Evolutionary conservation across 495 filamentous ascomycete species (phyloP).

Genomic region (Opeltia flavorubescens): DNA sequence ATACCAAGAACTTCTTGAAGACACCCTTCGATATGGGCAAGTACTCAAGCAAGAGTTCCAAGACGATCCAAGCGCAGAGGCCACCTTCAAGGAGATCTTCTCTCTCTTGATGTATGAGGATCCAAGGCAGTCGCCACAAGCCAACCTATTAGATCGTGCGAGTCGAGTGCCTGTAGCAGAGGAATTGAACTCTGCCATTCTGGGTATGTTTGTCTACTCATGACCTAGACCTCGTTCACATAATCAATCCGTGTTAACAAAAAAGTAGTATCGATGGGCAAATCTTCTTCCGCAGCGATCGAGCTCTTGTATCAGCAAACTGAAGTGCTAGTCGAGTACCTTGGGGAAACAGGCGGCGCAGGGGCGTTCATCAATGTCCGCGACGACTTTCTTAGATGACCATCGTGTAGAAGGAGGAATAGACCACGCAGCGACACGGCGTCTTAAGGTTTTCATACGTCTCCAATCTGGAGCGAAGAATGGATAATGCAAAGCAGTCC

Average conservation of each 20-base stretch:
- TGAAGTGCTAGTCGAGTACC: slow-evolving; percentile 65
- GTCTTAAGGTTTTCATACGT: no score
- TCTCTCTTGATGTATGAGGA: slow-evolving; percentile 78
- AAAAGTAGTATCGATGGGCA: slow-evolving; percentile 65
- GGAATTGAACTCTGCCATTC: slow-evolving; percentile 85
- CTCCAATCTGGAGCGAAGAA: no score
- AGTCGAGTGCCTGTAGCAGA: slow-evolving; percentile 76
- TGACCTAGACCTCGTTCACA: slow-evolving; percentile 2
- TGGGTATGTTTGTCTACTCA: slow-evolving; percentile 44
- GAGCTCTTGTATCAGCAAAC: slow-evolving; percentile 83
- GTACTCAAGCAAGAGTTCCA: slow-evolving; percentile 62
- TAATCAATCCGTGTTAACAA: slow-evolving; percentile 11
- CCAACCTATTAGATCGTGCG: slow-evolving; percentile 62
- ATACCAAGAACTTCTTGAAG: slow-evolving; percentile 44
- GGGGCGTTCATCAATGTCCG: slow-evolving; percentile 78
- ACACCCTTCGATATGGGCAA: slow-evolving; percentile 70
- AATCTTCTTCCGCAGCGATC: slow-evolving; percentile 74
- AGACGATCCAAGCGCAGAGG: slow-evolving; percentile 52
- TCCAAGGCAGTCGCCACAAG: slow-evolving; percentile 56
- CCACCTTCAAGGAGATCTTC: slow-evolving; percentile 73
- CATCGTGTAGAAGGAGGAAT: no score
- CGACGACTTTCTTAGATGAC: slow-evolving; percentile 40
- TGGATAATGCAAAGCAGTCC: no score
- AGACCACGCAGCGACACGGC: no score
- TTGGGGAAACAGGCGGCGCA: slow-evolving; percentile 68